Conservation (phyloP, 192 early-diverging fungal genomes). For the Lobosporangium transversale region DNA sequence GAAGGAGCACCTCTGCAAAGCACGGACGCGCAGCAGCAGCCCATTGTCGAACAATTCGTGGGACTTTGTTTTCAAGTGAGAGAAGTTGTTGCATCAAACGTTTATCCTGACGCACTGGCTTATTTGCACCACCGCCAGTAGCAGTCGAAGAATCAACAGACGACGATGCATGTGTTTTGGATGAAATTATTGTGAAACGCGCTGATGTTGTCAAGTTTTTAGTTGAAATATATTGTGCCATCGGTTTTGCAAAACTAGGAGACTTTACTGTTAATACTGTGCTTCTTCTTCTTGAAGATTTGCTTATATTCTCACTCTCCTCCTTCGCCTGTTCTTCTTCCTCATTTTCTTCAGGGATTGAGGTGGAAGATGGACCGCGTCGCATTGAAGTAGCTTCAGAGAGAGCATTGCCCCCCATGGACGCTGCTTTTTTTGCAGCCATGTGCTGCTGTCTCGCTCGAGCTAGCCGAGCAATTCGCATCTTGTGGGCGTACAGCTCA, state of each 20-base stretch:
- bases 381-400: not conserved
- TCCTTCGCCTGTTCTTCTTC: conserved; percentile 18
- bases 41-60: conserved; percentile 40
- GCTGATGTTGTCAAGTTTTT: too few relatives aligned
- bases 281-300: too few relatives aligned
- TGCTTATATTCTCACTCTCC: too few relatives aligned
- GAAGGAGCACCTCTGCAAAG: conserved; percentile 32
- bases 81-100: conserved; percentile 45
- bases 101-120: conserved; percentile 18
- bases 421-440: conserved; percentile 5
- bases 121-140: not conserved
- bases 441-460: conserved; percentile 28
- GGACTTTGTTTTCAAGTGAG: conserved; percentile 47
- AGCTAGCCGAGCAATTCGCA: conserved; percentile 38
- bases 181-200: not conserved
- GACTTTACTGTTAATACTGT: too few relatives aligned
- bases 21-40: conserved; percentile 21
- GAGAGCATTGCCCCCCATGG: not conserved
- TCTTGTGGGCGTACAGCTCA: conserved; percentile 43
- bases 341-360: conserved; percentile 40
- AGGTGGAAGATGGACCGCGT: conserved; percentile 16
- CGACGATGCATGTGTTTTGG: not conserved
- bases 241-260: too few relatives aligned
- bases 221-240: too few relatives aligned
- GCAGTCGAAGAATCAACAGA: not conserved